These are phyloP conservation scores for Talaromyces sp. DNA, from an alignment of 2,329 filamentous ascomycete species.

Conservation along the genomic window DNA sequence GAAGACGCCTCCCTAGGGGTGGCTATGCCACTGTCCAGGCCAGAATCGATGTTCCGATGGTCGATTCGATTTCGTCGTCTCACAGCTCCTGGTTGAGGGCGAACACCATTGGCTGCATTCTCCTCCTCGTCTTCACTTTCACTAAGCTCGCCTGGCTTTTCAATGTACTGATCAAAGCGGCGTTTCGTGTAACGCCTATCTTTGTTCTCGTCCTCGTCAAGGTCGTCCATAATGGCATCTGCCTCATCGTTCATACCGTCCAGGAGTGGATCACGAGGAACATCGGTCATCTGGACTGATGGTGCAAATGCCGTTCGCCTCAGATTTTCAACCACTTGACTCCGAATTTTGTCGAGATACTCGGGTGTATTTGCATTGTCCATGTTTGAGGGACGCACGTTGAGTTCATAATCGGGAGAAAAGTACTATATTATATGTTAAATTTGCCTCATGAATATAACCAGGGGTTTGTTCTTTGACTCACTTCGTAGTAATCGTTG, in stretches of 20 bases:
- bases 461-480: constrained; percentile 12
- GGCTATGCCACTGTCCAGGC: constrained; percentile 48
- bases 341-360: constrained; percentile 64
- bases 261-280: constrained; percentile 53
- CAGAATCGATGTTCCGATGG: constrained; percentile 54
- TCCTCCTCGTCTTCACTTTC: constrained; percentile 89
- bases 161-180: constrained; percentile 73
- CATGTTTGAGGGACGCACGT: constrained; percentile 67
- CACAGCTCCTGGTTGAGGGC: constrained; percentile 46
- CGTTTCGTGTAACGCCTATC: constrained; percentile 78
- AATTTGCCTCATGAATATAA: neutral
- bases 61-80: constrained; percentile 58
- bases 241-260: constrained; percentile 60
- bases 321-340: constrained; percentile 63
- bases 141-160: constrained; percentile 74
- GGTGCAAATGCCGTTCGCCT: constrained; percentile 59
- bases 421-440: constrained; percentile 54
- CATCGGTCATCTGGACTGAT: constrained; percentile 61
- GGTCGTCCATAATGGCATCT: constrained; percentile 61
- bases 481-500: constrained; percentile 85
- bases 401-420: constrained; percentile 64
- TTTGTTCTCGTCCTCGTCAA: constrained; percentile 81
- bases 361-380: constrained; percentile 66
- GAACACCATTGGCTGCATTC: constrained; percentile 63
- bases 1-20: constrained; percentile 43